phyloP scores from a whole-genome alignment of 805 yeast species.

The Lachancea kluyveri region DNA sequence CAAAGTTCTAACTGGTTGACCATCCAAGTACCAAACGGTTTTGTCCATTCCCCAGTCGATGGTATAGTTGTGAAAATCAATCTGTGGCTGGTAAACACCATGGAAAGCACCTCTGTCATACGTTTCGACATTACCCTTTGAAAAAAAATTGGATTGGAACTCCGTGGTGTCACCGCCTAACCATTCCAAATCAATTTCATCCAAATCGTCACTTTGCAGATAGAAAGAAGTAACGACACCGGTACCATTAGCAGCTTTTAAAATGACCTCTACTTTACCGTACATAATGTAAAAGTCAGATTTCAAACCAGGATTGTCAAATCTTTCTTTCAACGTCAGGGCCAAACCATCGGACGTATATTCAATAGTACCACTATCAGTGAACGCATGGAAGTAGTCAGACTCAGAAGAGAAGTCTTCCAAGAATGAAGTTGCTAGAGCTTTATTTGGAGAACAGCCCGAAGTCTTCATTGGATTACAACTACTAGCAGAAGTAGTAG shows the following conservation, averaged over 20 bases:
- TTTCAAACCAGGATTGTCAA: constrained; percentile 70
- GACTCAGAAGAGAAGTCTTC: constrained; percentile 47
- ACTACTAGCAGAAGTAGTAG: constrained; percentile 9
- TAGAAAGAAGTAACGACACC: constrained; percentile 81
- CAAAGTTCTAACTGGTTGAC: constrained; percentile 59
- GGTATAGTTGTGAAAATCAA: constrained; percentile 67
- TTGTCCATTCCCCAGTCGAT: constrained; percentile 73
- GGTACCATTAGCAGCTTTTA: constrained; percentile 68
- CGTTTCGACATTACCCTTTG: constrained; percentile 71
- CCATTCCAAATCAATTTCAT: constrained; percentile 88
- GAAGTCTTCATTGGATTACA: constrained; percentile 42
- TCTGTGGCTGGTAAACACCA: constrained; percentile 46
- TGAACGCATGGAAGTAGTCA: constrained; percentile 36
- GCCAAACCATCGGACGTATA: constrained; percentile 51
- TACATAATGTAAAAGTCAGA: constrained; percentile 84
- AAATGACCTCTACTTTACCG: constrained; percentile 69
- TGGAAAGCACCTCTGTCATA: constrained; percentile 79
- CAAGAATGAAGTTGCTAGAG: constrained; percentile 50
- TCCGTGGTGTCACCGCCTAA: constrained; percentile 72
- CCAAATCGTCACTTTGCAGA: constrained; percentile 77
- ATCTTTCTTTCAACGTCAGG: constrained; percentile 53
- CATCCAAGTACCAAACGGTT: constrained; percentile 70
- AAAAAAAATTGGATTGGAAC: constrained; percentile 73
- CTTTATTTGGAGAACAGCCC: constrained; percentile 46
- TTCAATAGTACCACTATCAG: constrained; percentile 38